These are phyloP conservation scores for Ceratocystis cubensis DNA, from an alignment of 2,329 filamentous ascomycete species.

Conservation along the genomic window DNA sequence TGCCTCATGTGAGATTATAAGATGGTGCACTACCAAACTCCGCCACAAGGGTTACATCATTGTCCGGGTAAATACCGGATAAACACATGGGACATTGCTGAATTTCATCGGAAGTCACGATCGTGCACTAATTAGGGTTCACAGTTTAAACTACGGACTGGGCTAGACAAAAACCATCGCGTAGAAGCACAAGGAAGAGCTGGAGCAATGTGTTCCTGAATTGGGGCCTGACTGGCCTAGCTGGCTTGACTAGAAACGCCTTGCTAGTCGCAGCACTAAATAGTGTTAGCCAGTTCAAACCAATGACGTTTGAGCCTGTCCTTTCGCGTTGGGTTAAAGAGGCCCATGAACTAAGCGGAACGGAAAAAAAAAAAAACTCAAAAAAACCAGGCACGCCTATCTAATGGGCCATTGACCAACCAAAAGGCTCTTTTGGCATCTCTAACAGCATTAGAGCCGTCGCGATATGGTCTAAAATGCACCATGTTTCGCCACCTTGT, in stretches of 20 bases:
- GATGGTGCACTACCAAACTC: background rate
- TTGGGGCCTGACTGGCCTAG: too few relatives aligned
- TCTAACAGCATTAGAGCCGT: background rate
- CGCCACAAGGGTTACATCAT: background rate
- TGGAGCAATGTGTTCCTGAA: background rate
- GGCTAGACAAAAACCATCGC: background rate
- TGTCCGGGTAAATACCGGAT: background rate
- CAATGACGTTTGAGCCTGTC: background rate
- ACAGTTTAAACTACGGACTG: background rate
- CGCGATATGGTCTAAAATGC: background rate
- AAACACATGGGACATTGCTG: background rate
- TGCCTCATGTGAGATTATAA: background rate
- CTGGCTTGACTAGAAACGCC: background rate
- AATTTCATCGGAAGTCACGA: background rate
- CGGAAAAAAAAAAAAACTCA: too few relatives aligned
- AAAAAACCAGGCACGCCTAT: background rate
- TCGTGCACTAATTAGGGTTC: background rate
- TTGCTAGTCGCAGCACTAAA: background rate
- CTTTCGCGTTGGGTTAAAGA: background rate
- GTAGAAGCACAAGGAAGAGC: background rate
- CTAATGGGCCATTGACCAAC: background rate
- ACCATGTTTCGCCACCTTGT: constrained; percentile 1
- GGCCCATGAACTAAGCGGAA: background rate
- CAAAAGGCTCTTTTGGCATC: constrained; percentile 1
- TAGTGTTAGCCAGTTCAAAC: background rate